Conservation (phyloP, 208 protist genomes). For the Leishmania gerbilli region DNA sequence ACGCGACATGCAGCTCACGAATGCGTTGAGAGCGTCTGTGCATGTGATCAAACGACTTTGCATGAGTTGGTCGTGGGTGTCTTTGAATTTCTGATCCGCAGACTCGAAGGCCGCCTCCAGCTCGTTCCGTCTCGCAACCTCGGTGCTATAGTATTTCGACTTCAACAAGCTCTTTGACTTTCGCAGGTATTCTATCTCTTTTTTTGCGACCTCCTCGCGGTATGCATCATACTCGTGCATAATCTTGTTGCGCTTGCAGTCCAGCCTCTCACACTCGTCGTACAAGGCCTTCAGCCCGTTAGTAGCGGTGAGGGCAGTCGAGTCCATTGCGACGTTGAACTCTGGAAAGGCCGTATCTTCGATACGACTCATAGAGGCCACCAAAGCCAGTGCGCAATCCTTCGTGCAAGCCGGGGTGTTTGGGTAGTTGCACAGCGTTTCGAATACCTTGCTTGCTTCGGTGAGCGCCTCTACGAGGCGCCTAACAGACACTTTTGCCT, state of each 20-base stretch:
- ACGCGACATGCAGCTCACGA: slow-evolving; percentile 33
- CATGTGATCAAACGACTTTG: slow-evolving; percentile 27
- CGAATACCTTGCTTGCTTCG: slow-evolving; percentile 41
- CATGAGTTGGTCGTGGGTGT: slow-evolving; percentile 40
- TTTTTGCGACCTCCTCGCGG: slow-evolving; percentile 49
- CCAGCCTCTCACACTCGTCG: slow-evolving; percentile 49
- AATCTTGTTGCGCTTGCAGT: slow-evolving; percentile 41
- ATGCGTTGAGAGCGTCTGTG: slow-evolving; percentile 28
- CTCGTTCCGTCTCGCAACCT: slow-evolving; percentile 51
- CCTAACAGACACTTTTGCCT: slow-evolving; percentile 36
- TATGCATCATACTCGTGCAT: slow-evolving; percentile 67
- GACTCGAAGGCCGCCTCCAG: slow-evolving; percentile 37
- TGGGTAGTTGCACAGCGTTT: slow-evolving; percentile 30
- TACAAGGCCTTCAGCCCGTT: slow-evolving; percentile 41
- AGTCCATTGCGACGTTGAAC: slow-evolving; percentile 44
- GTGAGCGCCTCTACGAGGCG: slow-evolving; percentile 32
- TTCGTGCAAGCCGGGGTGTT: slow-evolving; percentile 27
- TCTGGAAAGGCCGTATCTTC: slow-evolving; percentile 20
- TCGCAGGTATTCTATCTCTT: slow-evolving; percentile 49
- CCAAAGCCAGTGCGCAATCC: slow-evolving; percentile 32
- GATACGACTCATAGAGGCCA: slow-evolving; percentile 37
- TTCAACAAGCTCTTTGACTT: slow-evolving; percentile 54
- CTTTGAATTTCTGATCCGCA: slow-evolving; percentile 50
- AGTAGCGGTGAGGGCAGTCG: slow-evolving; percentile 28
- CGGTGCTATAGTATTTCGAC: slow-evolving; percentile 45